Evolutionary conservation across 495 filamentous ascomycete species (phyloP).

Genomic region (Mytilinidion resinicola): DNA sequence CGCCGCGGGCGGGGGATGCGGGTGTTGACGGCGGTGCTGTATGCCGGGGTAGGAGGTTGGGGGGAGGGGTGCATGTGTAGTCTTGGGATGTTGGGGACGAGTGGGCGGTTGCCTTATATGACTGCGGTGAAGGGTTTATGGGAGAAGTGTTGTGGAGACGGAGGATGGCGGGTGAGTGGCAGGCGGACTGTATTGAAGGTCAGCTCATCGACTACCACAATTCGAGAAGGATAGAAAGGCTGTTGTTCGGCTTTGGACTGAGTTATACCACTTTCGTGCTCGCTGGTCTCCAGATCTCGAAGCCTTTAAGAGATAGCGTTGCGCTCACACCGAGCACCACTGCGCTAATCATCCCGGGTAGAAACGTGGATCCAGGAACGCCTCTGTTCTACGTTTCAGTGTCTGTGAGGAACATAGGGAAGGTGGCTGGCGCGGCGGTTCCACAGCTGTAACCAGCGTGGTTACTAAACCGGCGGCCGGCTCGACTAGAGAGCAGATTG

Average conservation of each 20-base stretch:
- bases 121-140: constrained; percentile 31
- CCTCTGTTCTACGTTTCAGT: constrained; percentile 39
- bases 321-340: constrained; percentile 1
- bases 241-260: constrained; percentile 44
- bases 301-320: not conserved
- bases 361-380: constrained; percentile 18
- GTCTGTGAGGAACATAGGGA: constrained; percentile 47
- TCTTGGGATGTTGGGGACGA: constrained; percentile 26
- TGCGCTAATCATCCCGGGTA: constrained; percentile 16
- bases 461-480: too few relatives aligned
- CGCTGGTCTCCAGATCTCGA: constrained; percentile 7
- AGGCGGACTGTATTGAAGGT: constrained; percentile 42
- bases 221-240: constrained; percentile 42
- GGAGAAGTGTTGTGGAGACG: constrained; percentile 27
- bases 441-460: constrained; percentile 59
- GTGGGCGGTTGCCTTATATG: constrained; percentile 29
- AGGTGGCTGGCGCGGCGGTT: constrained; percentile 48
- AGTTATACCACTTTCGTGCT: constrained; percentile 23
- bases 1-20: constrained; percentile 29
- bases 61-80: constrained; percentile 21
- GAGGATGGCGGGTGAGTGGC: constrained; percentile 17
- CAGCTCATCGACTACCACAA: constrained; percentile 48
- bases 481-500: too few relatives aligned
- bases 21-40: constrained; percentile 37
- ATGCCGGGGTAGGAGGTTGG: constrained; percentile 32